A percentile compares a stretch with the other conserved stretches of the same genome.
phyloP scores from a whole-genome alignment of 805 yeast species.

The Saccharomyces jurei region DNA sequence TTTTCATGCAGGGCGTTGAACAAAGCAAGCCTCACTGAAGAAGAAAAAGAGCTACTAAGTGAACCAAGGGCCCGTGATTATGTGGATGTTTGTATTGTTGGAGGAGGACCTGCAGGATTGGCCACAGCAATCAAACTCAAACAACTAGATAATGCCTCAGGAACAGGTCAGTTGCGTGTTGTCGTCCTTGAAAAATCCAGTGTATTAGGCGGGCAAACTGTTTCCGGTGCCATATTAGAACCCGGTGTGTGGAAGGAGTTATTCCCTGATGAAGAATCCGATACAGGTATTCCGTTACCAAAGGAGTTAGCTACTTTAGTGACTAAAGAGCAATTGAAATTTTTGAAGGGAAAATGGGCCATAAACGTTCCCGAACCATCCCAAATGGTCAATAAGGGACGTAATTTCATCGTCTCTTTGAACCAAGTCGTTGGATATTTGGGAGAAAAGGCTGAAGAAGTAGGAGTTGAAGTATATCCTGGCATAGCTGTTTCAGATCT shows the following conservation, averaged over 20 bases:
- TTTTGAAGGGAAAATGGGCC: conserved; percentile 43
- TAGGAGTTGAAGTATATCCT: conserved; percentile 91
- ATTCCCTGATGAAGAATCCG: conserved; percentile 56
- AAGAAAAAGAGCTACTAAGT: conserved; percentile 39
- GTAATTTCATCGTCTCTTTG: conserved; percentile 78
- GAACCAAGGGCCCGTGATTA: conserved; percentile 74
- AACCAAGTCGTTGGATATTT: conserved; percentile 74
- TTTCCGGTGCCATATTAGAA: conserved; percentile 91
- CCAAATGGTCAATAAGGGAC: conserved; percentile 71
- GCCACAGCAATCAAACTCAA: conserved; percentile 88
- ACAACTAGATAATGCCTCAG: conserved; percentile 64
- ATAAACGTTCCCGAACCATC: conserved; percentile 89
- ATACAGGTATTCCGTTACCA: conserved; percentile 68
- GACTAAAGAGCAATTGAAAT: conserved; percentile 64
- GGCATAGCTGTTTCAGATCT: conserved; percentile 81
- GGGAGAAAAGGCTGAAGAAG: conserved; percentile 81
- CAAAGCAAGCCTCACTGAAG: conserved; percentile 28
- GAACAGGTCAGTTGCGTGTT: conserved; percentile 66
- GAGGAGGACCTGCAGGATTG: conserved; percentile 96
- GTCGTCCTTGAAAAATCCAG: conserved; percentile 87
- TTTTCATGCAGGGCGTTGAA: not conserved
- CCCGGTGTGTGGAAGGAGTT: conserved; percentile 82
- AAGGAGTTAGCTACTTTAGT: conserved; percentile 68
- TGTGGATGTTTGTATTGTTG: conserved; percentile 92
- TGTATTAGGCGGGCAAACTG: conserved; percentile 86